Evolutionary conservation across 208 protist species (phyloP).

Genomic region (Spongospora subterranea): DNA sequence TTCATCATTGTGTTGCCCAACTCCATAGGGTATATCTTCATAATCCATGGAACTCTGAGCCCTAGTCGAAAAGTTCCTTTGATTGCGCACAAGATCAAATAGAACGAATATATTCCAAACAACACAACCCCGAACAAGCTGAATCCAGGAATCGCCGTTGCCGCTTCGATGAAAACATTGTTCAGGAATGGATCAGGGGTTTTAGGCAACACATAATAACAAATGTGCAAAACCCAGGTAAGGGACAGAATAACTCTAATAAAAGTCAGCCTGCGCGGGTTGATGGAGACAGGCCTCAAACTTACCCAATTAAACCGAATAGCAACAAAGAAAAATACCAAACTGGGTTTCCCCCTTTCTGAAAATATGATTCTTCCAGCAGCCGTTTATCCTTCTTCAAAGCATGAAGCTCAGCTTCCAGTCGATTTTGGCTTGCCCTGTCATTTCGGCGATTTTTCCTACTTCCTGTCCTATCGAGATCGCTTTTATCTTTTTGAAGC

Average conservation of each 20-base stretch:
- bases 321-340: constrained; percentile 60
- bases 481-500: constrained; percentile 59
- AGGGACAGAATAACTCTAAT: constrained; percentile 58
- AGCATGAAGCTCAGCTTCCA: constrained; percentile 12
- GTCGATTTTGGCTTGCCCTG: constrained; percentile 32
- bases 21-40: constrained; percentile 67
- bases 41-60: background rate
- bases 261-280: background rate
- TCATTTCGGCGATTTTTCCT: constrained; percentile 35
- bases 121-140: constrained; percentile 80
- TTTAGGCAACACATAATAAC: constrained; percentile 66
- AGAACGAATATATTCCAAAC: constrained; percentile 84
- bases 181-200: constrained; percentile 80
- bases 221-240: constrained; percentile 61
- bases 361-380: constrained; percentile 66
- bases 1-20: constrained; percentile 87
- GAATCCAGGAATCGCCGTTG: constrained; percentile 73
- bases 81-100: constrained; percentile 84
- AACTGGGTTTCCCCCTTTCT: constrained; percentile 65
- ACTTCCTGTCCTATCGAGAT: background rate
- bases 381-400: constrained; percentile 42
- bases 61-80: constrained; percentile 35
- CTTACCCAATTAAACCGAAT: constrained; percentile 51
- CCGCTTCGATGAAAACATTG: constrained; percentile 77
- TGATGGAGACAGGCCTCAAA: background rate